Evolutionary conservation across 208 protist species (phyloP).

Genomic region (Trypanosoma avium): DNA sequence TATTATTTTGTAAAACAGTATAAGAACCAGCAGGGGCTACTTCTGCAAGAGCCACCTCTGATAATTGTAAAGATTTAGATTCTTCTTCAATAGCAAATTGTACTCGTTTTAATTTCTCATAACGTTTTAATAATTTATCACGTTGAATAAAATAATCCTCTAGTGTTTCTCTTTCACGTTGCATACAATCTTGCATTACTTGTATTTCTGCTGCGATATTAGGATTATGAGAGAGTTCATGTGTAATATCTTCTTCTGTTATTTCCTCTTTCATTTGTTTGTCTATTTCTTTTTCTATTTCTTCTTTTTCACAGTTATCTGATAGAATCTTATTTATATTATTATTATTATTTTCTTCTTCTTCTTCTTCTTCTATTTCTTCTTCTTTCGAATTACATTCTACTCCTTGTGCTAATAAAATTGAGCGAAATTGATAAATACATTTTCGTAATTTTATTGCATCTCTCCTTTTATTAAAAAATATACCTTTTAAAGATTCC

Average conservation of each 20-base stretch:
- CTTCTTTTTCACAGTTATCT: not conserved
- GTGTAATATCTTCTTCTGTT: no score
- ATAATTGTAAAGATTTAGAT: slow-evolving; percentile 15
- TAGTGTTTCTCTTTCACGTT: slow-evolving; percentile 19
- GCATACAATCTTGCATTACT: slow-evolving; percentile 9
- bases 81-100: slow-evolving; percentile 15
- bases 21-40: slow-evolving; percentile 8
- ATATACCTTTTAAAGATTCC: not conserved
- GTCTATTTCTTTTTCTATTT: not conserved
- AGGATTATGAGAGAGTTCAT: no score
- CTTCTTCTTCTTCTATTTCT: no score
- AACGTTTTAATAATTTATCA: not conserved
- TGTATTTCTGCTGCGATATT: slow-evolving; percentile 7
- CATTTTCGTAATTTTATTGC: not conserved
- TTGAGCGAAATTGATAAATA: not conserved
- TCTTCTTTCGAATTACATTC: no score
- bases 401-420: not conserved
- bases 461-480: not conserved
- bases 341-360: not conserved
- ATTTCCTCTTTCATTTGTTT: no score
- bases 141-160: slow-evolving; percentile 1
- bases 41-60: slow-evolving; percentile 19
- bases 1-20: not conserved
- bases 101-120: not conserved
- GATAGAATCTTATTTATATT: not conserved